Evolutionary conservation across 345 rosid species (phyloP), one percentile per base, ranked within the genome.

Genomic region (Boechera stricta): DNA sequence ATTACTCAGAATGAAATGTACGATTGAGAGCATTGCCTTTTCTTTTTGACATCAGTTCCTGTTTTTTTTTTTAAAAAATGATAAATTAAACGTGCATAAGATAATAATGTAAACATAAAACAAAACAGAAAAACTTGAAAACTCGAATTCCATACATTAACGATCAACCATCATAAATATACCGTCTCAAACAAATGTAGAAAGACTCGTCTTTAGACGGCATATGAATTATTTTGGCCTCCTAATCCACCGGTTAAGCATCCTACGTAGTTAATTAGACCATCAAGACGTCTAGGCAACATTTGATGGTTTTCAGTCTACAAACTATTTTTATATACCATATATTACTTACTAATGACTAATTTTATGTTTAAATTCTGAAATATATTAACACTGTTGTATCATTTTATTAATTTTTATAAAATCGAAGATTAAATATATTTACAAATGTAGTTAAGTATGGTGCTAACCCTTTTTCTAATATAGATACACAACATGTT

Each of bases 1-100:
- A 13, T 62, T 42, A 62, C 51, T 7, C 11, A 41, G 39, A 65
- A 66, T 48, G 12, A 51, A 36, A 67, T 18, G 45, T 42, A 42
- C 11, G n/a, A 39, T 10, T 10, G 44, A 39, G 44, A 39, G 9
- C 44, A 39, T 39, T 39, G 44, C 12, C 4, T 39, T 10, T 10
- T 39, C 44, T 2, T 39, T 39, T 39, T 39, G 12, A 39, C 12
- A 9, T 39, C 12, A 39, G 2, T 10, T 39, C 44, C 44, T 39
- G 4, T 38, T 8, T 38, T 0, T 38, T 38, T 39, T 39, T 0
- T 39, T 39, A 2, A 16, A 16, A 1, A 1, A 36, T 36, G 39
- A 36, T 36, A 10, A 39, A 39, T 3, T 39, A 39, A 39, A 9
- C 44, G 44, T 39, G 11, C 4, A 39, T 10, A 9, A 10, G 3